Percentiles rank a stretch among this genome's conserved stretches.
Conservation (phyloP, 192 early-diverging fungal genomes). For the Umbelopsis sp. region DNA sequence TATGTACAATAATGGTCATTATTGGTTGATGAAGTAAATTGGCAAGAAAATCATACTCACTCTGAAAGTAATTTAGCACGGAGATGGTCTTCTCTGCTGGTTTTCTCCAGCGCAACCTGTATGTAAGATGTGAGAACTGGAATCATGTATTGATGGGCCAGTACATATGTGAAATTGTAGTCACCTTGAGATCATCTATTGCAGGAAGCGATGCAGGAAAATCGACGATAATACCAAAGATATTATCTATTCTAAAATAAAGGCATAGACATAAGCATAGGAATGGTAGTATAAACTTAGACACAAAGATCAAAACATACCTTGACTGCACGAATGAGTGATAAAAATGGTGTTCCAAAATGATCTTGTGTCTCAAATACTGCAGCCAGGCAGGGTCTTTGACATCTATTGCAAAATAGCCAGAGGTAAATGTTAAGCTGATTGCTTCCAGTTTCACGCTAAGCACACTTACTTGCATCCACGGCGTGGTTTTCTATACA, state of each 20-base stretch:
- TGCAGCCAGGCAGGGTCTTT: slow-evolving; percentile 6
- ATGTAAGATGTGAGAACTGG: background rate
- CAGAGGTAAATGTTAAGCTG: background rate
- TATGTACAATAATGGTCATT: background rate
- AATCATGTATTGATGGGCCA: no score
- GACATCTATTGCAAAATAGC: background rate
- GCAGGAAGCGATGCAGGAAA: slow-evolving; percentile 65
- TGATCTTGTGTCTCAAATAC: slow-evolving; percentile 10
- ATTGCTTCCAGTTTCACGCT: no score
- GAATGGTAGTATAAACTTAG: background rate
- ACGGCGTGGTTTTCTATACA: slow-evolving; percentile 12
- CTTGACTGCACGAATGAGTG: background rate
- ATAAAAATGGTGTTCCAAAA: slow-evolving; percentile 6
- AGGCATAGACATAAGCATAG: background rate
- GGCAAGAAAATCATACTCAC: slow-evolving; percentile 15
- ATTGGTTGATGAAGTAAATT: background rate
- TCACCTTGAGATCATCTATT: slow-evolving; percentile 60
- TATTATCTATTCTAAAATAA: slow-evolving; percentile 51
- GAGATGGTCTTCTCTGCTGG: slow-evolving; percentile 37
- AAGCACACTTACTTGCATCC: background rate
- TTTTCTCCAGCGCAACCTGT: slow-evolving; percentile 4
- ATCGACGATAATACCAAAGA: slow-evolving; percentile 76
- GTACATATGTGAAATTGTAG: background rate
- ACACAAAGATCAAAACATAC: background rate
- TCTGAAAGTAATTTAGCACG: slow-evolving; percentile 26